These are phyloP conservation scores for Conticribra weissflogii DNA, from an alignment of 108 stramenopile genomes.

Conservation along the genomic window DNA sequence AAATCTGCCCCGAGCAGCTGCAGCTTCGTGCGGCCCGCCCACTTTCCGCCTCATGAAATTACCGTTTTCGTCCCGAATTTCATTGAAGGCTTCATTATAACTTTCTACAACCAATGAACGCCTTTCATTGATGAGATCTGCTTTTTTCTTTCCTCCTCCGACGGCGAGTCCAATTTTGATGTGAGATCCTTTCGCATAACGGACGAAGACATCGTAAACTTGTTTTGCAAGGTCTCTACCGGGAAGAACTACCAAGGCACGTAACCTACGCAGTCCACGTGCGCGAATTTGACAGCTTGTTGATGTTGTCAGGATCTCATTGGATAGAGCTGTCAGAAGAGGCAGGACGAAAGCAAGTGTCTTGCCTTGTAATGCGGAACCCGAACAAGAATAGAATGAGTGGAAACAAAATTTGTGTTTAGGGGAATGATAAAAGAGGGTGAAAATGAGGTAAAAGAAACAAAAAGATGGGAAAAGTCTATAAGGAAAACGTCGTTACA, in stretches of 20 bases:
- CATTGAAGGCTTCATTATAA: constrained; percentile 31
- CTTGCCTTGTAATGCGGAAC: no score
- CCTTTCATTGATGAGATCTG: constrained; percentile 46
- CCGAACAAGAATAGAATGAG: no score
- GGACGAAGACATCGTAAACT: constrained; percentile 86
- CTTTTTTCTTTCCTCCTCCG: constrained; percentile 59
- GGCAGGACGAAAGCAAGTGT: constrained; percentile 88
- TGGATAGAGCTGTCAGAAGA: constrained; percentile 75
- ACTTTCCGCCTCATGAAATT: constrained; percentile 27
- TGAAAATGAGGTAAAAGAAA: no score
- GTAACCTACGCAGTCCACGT: constrained; percentile 70
- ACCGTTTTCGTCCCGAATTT: constrained; percentile 33
- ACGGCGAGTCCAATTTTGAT: constrained; percentile 88
- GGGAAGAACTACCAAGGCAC: constrained; percentile 92
- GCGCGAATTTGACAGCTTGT: background rate
- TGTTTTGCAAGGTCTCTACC: constrained; percentile 92
- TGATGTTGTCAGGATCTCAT: background rate
- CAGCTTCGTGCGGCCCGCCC: constrained; percentile 38
- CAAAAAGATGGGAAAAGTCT: no score
- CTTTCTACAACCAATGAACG: constrained; percentile 47
- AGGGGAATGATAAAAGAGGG: no score
- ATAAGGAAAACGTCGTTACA: no score
- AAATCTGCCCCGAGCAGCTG: constrained; percentile 37
- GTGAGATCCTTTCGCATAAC: constrained; percentile 75
- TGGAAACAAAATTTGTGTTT: no score